Conservation (phyloP, 768 basidiomycete species). For the Tephrocybe rancida region DNA sequence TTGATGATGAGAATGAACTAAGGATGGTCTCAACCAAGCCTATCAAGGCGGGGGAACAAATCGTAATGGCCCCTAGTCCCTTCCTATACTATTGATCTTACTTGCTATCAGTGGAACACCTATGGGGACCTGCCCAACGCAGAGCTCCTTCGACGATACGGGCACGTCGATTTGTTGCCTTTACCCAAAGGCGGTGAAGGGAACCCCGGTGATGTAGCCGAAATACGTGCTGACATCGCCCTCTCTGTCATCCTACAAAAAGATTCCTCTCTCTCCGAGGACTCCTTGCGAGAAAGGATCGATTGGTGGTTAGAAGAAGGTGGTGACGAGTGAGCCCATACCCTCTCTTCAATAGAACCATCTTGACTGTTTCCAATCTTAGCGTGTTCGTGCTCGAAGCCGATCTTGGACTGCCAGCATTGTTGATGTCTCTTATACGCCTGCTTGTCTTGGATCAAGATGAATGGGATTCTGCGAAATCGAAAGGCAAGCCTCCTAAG, state of each 20-base stretch:
- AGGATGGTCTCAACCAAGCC: conserved; percentile 81
- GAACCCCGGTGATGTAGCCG: conserved; percentile 81
- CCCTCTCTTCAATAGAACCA: neutral
- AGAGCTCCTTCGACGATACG: conserved; percentile 92
- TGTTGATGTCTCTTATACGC: conserved; percentile 64
- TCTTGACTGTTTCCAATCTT: conserved; percentile 1
- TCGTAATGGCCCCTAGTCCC: conserved; percentile 52
- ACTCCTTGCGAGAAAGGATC: conserved; percentile 58
- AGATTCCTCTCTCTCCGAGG: conserved; percentile 19
- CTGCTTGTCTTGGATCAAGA: conserved; percentile 56
- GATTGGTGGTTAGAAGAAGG: conserved; percentile 95
- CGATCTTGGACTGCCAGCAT: conserved; percentile 52
- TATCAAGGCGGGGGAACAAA: conserved; percentile 82
- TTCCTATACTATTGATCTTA: conserved; percentile 9
- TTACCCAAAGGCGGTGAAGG: conserved; percentile 52
- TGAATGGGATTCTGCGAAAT: conserved; percentile 62
- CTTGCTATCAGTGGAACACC: conserved; percentile 78
- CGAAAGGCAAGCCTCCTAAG: conserved; percentile 76
- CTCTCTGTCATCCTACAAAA: conserved; percentile 40
- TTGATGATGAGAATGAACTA: conserved; percentile 70
- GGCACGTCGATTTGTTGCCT: conserved; percentile 82
- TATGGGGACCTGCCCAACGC: conserved; percentile 93
- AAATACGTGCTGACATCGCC: conserved; percentile 72
- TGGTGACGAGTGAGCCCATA: conserved; percentile 76
- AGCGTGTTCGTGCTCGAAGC: conserved; percentile 62